Evolutionary conservation across 208 protist species (phyloP), one percentile per base, ranked within the genome.

Genomic region (Leptomonas pyrrhocoris): DNA sequence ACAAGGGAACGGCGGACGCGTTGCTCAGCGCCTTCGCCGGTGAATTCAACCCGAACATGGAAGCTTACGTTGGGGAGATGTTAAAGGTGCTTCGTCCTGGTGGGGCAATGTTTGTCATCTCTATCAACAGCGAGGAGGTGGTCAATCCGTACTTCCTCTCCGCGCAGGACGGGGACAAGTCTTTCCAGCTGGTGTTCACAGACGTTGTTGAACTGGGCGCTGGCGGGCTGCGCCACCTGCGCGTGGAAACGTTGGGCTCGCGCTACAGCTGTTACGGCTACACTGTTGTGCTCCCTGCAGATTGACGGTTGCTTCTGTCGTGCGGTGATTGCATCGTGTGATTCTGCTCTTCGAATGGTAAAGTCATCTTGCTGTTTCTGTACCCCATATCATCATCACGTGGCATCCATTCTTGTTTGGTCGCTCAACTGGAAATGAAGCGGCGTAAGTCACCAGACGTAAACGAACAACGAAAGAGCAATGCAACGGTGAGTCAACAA

Each of bases 1-100:
- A 91, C 58, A 91, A 91, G 61, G 85, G 85, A 25, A 91, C 85
- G 5, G 48, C 80, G 0, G 85, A 91, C 54, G 85, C 85, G 6
- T 74, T 88, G 19, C 64, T 91, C 42, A 88, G 81, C 61, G 73
- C 85, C 50, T 91, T 91, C 50, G 72, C 80, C 0, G 85, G 83
- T 0, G 78, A 84, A 25, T 79, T 70, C 60, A 91, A 91, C 57
- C 80, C 81, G 8, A 91, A 91, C 56, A 77, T 80, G 40, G 72
- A 71, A 25, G 58, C 68, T 15, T 88, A 88, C 68, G 60, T 74
- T 23, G 46, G 53, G 12, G 58, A 91, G 49, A 73, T 68, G 30
- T 51, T 91, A 0, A 63, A 73, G 40, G 70, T 77, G 7, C 56
- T 88, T 34, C 65, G 68, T 2, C 58, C 60, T 9, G 85, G 83